These are phyloP conservation scores for Gracilaria domingensis DNA, from an alignment of 23 red algal species.

Conservation along the genomic window DNA sequence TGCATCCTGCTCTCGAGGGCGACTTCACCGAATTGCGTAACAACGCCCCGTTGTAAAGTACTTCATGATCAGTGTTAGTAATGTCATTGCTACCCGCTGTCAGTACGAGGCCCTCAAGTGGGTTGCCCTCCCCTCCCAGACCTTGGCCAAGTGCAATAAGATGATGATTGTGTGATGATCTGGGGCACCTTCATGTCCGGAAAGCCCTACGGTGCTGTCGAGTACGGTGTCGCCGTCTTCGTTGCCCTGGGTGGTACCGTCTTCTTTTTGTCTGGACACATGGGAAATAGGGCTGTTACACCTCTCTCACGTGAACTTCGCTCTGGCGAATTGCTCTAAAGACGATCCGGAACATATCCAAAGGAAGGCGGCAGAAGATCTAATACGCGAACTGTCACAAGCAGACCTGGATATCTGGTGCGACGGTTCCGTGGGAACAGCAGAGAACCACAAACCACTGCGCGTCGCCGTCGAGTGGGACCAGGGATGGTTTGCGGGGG, in stretches of 20 bases:
- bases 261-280: conserved; percentile 85
- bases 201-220: conserved; percentile 77
- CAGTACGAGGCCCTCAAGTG: conserved; percentile 95
- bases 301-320: too few species aligned
- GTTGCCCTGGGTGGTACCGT: conserved; percentile 90
- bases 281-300: too few species aligned
- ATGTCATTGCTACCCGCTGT: conserved; percentile 91
- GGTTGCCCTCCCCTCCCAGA: conserved; percentile 95
- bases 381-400: too few species aligned
- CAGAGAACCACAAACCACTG: background rate
- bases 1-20: conserved; percentile 61
- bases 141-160: conserved; percentile 92
- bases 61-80: conserved; percentile 81
- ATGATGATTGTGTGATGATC: conserved; percentile 96
- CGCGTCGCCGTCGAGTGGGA: background rate
- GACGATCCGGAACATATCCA: too few species aligned
- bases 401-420: background rate
- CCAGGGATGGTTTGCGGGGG: background rate
- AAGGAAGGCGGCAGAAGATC: too few species aligned
- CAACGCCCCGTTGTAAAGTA: conserved; percentile 94
- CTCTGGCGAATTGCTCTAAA: too few species aligned
- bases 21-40: conserved; percentile 67
- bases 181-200: conserved; percentile 91
- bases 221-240: conserved; percentile 86
- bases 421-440: background rate